Base-by-base conservation (phyloP, 1,139 yeast genomes). In the Casaregolazyma lundiana region DNA sequence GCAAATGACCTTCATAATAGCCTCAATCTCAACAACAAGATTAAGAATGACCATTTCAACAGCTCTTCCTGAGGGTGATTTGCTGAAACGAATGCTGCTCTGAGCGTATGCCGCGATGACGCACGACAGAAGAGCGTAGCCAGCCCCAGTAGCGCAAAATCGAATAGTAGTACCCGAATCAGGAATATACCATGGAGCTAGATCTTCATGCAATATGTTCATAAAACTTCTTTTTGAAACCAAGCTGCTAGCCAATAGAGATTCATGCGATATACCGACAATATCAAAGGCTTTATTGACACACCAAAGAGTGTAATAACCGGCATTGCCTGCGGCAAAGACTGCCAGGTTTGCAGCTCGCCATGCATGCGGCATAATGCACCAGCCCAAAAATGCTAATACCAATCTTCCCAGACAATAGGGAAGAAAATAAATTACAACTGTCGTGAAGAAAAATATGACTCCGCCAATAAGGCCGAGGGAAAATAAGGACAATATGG, bases 1-100 rank as follows among this genome's bases (percentile, higher is more conserved):
- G 6, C 76, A 59, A 50, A 86, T 78, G 6, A 90, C 95, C 63
- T 90, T 90, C 17, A 83, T 61, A 2, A 95, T 81, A 18, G 77
- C 75, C 32, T 72, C 72, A 7, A 81, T 53, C 44, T 64, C 67
- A 16, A 53, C 51, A 34, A 60, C 39, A 21, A 56, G 40, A 29
- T 49, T 52, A 19, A 58, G 40, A n/a, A 58, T 32, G 9, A 49
- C 43, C 13, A 44, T 38, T 41, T 57, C 62, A 24, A 46, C 34
- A 3, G 38, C 40, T 41, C 45, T 40, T 17, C 53, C 52, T 0
- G 47, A 21, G 1, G 38, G 41, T 4, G 50, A 41, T 7, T 44
- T 41, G 15, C 57, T 41, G 41, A 56, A 54, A n/a, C 59, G 45
- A 24, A 51, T 30, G 13, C 40, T 40, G 15, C 43, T 30, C 30